These are phyloP conservation scores for Panicum miliaceum DNA, from an alignment of 176 grass and related monocot genomes.

Conservation along the genomic window DNA sequence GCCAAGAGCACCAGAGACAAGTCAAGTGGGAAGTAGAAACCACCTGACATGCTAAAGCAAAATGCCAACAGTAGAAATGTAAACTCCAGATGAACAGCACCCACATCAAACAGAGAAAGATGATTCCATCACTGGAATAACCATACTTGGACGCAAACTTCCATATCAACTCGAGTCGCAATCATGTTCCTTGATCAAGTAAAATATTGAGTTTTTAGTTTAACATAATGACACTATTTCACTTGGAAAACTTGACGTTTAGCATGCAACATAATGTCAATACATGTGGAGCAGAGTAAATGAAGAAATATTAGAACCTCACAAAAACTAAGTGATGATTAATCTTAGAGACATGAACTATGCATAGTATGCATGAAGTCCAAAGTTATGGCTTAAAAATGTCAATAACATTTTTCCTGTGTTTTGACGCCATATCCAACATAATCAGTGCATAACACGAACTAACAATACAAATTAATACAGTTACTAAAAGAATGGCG, in stretches of 20 bases:
- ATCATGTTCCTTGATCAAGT: too few species aligned
- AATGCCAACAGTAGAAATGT: background rate
- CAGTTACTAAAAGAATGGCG: background rate
- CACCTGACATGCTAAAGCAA: background rate
- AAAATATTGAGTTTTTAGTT: too few species aligned
- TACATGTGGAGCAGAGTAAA: too few species aligned
- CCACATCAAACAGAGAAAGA: too few species aligned
- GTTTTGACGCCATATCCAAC: background rate
- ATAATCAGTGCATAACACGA: background rate
- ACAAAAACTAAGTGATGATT: background rate
- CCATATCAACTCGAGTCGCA: too few species aligned
- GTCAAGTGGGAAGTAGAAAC: constrained; percentile 5
- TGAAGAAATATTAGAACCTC: too few species aligned
- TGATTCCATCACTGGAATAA: too few species aligned
- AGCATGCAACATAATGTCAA: too few species aligned
- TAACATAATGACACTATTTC: too few species aligned
- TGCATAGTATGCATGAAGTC: background rate
- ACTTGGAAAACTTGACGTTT: too few species aligned
- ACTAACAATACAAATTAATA: background rate
- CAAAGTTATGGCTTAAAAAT: background rate
- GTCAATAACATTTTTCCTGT: background rate
- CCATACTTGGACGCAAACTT: too few species aligned
- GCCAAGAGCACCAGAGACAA: background rate
- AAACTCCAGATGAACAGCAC: background rate
- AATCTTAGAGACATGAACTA: background rate